phyloP scores from a whole-genome alignment of 805 yeast genomes.

The Saccharomycopsis amapae region DNA sequence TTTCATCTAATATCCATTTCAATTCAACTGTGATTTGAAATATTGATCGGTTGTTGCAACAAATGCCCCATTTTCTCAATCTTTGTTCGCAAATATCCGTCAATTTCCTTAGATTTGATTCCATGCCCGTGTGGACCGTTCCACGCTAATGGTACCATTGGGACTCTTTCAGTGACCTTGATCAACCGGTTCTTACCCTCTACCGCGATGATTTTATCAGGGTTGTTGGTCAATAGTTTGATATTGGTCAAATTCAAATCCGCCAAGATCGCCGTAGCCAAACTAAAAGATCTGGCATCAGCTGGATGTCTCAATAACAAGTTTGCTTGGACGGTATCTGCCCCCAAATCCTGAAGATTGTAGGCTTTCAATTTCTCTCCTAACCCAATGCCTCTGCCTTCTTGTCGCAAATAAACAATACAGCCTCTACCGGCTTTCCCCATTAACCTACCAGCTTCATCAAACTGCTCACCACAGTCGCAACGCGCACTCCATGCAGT shows the following conservation, averaged over 20 bases:
- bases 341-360: constrained; percentile 94
- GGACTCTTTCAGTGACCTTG: constrained; percentile 79
- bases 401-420: constrained; percentile 92
- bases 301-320: constrained; percentile 92
- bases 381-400: constrained; percentile 98
- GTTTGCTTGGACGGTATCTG: constrained; percentile 97
- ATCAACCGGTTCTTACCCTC: constrained; percentile 76
- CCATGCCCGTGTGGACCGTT: constrained; percentile 41
- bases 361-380: constrained; percentile 97
- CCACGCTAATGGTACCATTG: constrained; percentile 98
- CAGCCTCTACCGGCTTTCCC: constrained; percentile 85
- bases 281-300: constrained; percentile 87
- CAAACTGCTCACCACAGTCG: constrained; percentile 98
- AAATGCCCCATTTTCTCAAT: constrained; percentile 97
- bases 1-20: background rate
- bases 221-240: constrained; percentile 84
- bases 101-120: constrained; percentile 77
- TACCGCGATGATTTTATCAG: constrained; percentile 91
- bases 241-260: constrained; percentile 74
- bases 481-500: constrained; percentile 99
- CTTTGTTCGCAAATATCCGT: constrained; percentile 88
- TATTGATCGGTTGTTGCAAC: constrained; percentile 39
- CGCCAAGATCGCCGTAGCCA: constrained; percentile 86
- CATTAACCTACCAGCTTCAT: constrained; percentile 94
- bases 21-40: constrained; percentile 8